Percentiles rank a stretch among this genome's conserved stretches.
These are phyloP conservation scores for Fraxinus pennsylvanica DNA, from an alignment of 257 asterid genomes.

Conservation along the genomic window DNA sequence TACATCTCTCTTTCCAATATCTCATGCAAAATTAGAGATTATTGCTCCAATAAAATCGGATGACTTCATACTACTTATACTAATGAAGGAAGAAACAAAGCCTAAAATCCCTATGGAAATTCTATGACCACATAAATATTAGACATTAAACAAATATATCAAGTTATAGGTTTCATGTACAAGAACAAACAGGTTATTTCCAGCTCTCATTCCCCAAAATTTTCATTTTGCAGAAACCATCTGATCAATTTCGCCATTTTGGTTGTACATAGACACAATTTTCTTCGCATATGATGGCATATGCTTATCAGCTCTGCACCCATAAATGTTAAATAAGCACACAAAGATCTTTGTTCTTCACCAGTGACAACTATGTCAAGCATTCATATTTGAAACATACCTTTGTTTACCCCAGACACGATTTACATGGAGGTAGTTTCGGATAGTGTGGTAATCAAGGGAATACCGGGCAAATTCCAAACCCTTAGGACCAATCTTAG, in stretches of 20 bases:
- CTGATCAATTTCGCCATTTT: constrained; percentile 84
- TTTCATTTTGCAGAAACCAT: constrained; percentile 65
- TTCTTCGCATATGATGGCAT: constrained; percentile 84
- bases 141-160: background rate
- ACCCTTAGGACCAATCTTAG: constrained; percentile 93
- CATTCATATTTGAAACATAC: constrained; percentile 33
- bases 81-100: background rate
- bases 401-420: constrained; percentile 91
- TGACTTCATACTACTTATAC: constrained; percentile 10
- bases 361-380: background rate
- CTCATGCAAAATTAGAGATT: constrained; percentile 11
- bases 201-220: constrained; percentile 21
- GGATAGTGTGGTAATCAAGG: constrained; percentile 90
- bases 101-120: background rate
- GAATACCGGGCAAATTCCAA: constrained; percentile 96
- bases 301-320: constrained; percentile 86
- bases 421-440: constrained; percentile 78
- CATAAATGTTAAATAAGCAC: constrained; percentile 24
- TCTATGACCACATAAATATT: constrained; percentile 8
- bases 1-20: background rate
- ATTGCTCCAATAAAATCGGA: constrained; percentile 8
- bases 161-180: constrained; percentile 20
- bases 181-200: constrained; percentile 19
- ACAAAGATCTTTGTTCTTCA: constrained; percentile 1
- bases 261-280: constrained; percentile 77